A percentile compares a stretch with the other conserved stretches of the same genome.
These are phyloP conservation scores for Didymella lethalis DNA, from an alignment of 2,329 filamentous ascomycete genomes.

Conservation along the genomic window DNA sequence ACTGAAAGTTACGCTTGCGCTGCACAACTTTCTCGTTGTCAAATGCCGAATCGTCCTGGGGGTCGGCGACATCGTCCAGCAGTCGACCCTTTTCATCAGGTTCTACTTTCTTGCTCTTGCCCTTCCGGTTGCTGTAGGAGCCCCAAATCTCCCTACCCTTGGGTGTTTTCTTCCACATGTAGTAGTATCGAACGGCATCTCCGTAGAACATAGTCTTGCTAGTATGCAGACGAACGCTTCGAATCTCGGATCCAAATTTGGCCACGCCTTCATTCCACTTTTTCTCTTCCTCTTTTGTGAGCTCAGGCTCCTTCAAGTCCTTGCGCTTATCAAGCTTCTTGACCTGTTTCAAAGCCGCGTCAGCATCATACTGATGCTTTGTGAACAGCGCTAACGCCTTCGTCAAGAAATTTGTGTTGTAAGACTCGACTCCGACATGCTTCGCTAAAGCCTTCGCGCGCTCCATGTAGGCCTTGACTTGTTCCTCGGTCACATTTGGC, in stretches of 20 bases:
- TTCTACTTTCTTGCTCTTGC: constrained; percentile 79
- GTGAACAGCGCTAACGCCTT: constrained; percentile 79
- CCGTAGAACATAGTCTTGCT: constrained; percentile 77
- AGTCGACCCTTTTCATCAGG: constrained; percentile 71
- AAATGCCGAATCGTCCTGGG: constrained; percentile 93
- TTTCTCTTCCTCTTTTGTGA: constrained; percentile 80
- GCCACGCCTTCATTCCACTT: constrained; percentile 90
- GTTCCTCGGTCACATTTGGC: constrained; percentile 59
- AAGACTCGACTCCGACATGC: constrained; percentile 73
- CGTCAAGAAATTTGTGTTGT: constrained; percentile 87
- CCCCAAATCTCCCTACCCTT: constrained; percentile 90
- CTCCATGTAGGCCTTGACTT: constrained; percentile 79
- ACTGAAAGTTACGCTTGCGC: constrained; percentile 85
- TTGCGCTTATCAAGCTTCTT: constrained; percentile 70
- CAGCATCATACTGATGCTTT: constrained; percentile 73
- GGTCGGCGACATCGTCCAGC: constrained; percentile 90
- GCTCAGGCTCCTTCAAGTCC: constrained; percentile 83
- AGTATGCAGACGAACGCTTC: constrained; percentile 82
- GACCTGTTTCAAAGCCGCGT: constrained; percentile 74
- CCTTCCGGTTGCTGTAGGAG: constrained; percentile 83
- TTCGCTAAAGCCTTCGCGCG: constrained; percentile 71
- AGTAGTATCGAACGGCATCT: constrained; percentile 90
- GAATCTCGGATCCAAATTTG: constrained; percentile 90
- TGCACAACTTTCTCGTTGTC: constrained; percentile 83
- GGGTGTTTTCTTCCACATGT: constrained; percentile 96